Base-by-base conservation (phyloP, 1,139 yeast species). In the Magnusiomyces fungicola region DNA sequence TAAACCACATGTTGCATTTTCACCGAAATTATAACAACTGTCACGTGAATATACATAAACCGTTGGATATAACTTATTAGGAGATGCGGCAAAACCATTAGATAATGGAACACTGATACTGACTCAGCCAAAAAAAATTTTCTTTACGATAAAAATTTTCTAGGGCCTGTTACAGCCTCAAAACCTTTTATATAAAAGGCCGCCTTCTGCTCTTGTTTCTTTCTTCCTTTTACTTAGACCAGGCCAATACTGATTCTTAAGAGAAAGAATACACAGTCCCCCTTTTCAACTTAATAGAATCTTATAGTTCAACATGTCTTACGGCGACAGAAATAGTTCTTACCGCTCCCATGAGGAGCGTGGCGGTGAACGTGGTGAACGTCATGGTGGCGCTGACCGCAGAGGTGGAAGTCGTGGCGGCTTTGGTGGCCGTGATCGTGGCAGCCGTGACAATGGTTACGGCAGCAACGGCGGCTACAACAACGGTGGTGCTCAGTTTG, bases 301-400 rank as follows among this genome's bases (percentile, higher is more conserved):
- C n/a, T n/a, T n/a, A n/a, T n/a, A n/a, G n/a, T n/a, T n/a, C n/a
- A 42, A 10, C n/a, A 42, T 42, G 45, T 30, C 38, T 33, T 69
- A 70, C 50, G 74, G 70, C 51, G 62, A 62, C 68, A 70, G 71
- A 45, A 67, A 69, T 65, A 68, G 67, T 55, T 59, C 68, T 23
- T 55, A 58, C 55, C 55, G 58, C 33, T 60, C 61, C 46, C 56
- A 58, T 21, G 54, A 45, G 53, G 55, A 56, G 30, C 41, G 50
- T 53, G 53, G 53, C 46, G 57, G 62, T 40, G 52, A 56, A 46
- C 52, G 58, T 39, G 57, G 61, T 38, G 54, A 56, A 30, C 27
- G 37, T 10, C 41, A 42, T 25, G 49, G 42, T 36, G 18, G 40
- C 36, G 32, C 45, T 25, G 18, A 37, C 46, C 14, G 23, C 24